Evolutionary conservation across 371 early-diverging fungal genomes (phyloP).

Genomic region (Nematocida ausubeli): DNA sequence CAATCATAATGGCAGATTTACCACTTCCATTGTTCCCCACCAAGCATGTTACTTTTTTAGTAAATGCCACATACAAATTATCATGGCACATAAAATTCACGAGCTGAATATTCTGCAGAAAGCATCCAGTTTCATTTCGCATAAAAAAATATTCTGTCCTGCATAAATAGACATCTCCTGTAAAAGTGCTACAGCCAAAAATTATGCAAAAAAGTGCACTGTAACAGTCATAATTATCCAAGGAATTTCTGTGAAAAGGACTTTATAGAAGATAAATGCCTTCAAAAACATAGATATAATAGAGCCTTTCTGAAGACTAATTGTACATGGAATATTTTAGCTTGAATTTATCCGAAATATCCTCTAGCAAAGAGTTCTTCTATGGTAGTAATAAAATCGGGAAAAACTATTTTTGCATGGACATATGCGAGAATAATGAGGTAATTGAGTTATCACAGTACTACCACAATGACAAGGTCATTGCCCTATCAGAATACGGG

Average conservation of each 20-base stretch:
- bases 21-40: conserved; percentile 68
- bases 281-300: no score
- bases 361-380: no score
- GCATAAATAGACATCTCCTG: not conserved
- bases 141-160: conserved; percentile 6
- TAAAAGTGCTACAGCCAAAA: not conserved
- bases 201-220: no score
- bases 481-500: not conserved
- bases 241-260: no score
- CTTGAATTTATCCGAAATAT: no score
- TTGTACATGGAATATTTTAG: no score
- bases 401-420: conserved; percentile 14
- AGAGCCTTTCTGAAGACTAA: no score
- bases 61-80: conserved; percentile 61
- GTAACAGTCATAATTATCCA: no score
- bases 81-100: conserved; percentile 68
- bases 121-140: not conserved
- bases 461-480: conserved; percentile 30
- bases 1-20: conserved; percentile 68
- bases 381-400: no score
- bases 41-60: conserved; percentile 63
- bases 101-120: conserved; percentile 59
- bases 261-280: no score
- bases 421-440: conserved; percentile 3
- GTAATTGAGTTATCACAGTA: not conserved